phyloP scores from a whole-genome alignment of 371 early-diverging fungal species.

The Sporodiniella umbellata region DNA sequence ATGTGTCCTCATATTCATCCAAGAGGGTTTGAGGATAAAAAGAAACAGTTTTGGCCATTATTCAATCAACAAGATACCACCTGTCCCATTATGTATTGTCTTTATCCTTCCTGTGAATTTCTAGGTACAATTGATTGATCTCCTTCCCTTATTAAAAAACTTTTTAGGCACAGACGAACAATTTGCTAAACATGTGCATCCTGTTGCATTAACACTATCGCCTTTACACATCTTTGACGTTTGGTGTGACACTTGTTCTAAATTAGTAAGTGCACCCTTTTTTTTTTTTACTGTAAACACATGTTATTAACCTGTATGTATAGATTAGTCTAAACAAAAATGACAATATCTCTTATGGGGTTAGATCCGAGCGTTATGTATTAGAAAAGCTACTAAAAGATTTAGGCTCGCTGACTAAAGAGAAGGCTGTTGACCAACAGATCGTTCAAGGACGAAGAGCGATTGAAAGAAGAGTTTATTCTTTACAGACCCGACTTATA shows the following conservation, averaged over 20 bases:
- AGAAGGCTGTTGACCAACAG: not conserved
- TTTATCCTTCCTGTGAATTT: slow-evolving; percentile 7
- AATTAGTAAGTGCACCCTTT: not conserved
- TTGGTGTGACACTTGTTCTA: not conserved
- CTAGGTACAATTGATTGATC: not conserved
- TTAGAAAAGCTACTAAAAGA: not conserved
- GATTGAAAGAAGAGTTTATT: slow-evolving; percentile 6
- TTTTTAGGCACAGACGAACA: not conserved
- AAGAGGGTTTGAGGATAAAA: slow-evolving; percentile 1
- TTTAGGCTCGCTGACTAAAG: not conserved
- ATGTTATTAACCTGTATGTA: not conserved
- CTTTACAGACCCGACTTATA: not conserved
- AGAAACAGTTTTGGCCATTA: slow-evolving; percentile 4
- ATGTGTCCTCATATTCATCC: slow-evolving; percentile 12
- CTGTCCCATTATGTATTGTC: not conserved
- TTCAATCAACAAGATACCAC: not conserved
- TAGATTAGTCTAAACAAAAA: not conserved
- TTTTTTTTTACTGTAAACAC: not conserved
- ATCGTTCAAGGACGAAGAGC: not conserved
- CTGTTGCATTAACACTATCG: not conserved
- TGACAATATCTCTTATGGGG: not conserved
- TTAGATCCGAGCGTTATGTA: not conserved
- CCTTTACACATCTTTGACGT: not conserved
- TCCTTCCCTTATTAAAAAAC: not conserved
- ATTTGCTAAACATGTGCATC: not conserved